Base-by-base conservation (phyloP, 768 basidiomycete genomes). In the Pleurotus pulmonarius region DNA sequence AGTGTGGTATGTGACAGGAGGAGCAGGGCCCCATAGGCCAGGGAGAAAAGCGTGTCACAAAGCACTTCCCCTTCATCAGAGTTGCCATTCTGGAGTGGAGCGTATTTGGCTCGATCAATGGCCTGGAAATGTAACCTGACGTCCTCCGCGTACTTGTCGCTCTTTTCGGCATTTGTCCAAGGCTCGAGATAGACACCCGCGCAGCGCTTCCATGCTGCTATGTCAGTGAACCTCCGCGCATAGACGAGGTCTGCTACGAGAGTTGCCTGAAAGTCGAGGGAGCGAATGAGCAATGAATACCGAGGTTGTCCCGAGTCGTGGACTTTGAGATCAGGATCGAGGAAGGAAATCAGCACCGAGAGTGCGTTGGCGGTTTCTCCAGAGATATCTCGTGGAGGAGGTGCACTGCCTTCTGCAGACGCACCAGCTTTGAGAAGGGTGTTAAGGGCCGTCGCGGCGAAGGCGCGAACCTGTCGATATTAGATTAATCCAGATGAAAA, bases 1-100 rank as follows among this genome's bases (percentile, higher is more conserved):
- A 98, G 81, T 25, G 82, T 88, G 22, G 96, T 98, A 72, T 98
- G 95, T 45, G 96, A 98, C 61, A 98, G 83, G 60, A 98, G 83
- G 6, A 98, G 80, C 46, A 98, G 82, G 49, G 95, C 92, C 62
- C 96, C 96, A 67, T 98, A 98, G 16, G 96, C 94, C 59, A 98
- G 80, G 22, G 94, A 97, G 76, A 98, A 98, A 43, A 94, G 81
- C 1, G 94, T 94, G 69, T 98, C 87, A 67, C 94, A 94, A 46
- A 97, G 76, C 45, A 95, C 71, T 68, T 94, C 92, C 58, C 88
- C 94, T 71, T 92, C 92, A 56, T 85, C 86, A 29, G 80, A 75
- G 39, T 75, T 70, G 26, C 72, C 77, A 60, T 70, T 66, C 16
- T 68, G 56, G 25, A 67, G 68, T 46, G 70, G 68, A 15, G 81